Evolutionary conservation across 768 basidiomycete species (phyloP).

Genomic region (Mycena epipterygia): DNA sequence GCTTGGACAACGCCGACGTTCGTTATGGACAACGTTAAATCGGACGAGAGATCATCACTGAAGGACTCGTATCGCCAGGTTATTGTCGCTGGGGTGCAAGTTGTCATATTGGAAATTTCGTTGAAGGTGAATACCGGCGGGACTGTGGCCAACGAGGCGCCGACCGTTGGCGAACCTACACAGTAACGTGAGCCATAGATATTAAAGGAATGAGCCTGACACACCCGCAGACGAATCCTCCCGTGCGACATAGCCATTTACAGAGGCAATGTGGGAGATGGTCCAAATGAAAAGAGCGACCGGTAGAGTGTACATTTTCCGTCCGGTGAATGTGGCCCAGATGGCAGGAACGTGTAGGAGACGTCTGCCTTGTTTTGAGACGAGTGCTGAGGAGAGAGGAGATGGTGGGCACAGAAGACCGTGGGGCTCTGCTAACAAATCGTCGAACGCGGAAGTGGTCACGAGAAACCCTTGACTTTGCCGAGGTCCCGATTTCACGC

Average conservation of each 20-base stretch:
- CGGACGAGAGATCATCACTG: not conserved
- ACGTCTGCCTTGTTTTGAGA: not conserved
- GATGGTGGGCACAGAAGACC: conserved; percentile 10
- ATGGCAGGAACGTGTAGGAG: not conserved
- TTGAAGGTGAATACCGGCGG: conserved; percentile 38
- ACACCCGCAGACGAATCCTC: conserved; percentile 6
- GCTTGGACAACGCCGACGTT: conserved; percentile 17
- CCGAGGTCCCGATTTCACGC: no score
- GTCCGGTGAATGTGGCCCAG: not conserved
- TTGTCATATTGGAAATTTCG: conserved; percentile 46
- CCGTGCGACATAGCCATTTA: conserved; percentile 15
- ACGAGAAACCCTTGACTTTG: no score
- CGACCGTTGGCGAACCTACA: not conserved
- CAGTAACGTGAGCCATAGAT: conserved; percentile 23
- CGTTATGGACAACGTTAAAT: conserved; percentile 21
- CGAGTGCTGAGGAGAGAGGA: not conserved
- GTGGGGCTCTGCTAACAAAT: conserved; percentile 11
- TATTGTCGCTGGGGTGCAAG: conserved; percentile 50
- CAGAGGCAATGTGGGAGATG: conserved; percentile 16
- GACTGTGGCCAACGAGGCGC: not conserved
- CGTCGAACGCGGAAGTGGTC: no score
- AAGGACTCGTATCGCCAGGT: conserved; percentile 36
- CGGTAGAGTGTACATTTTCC: conserved; percentile 32
- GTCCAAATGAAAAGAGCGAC: conserved; percentile 34
- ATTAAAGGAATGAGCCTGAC: conserved; percentile 14